Base-by-base conservation (phyloP, 768 basidiomycete species). In the Panaeolus cyanescens region DNA sequence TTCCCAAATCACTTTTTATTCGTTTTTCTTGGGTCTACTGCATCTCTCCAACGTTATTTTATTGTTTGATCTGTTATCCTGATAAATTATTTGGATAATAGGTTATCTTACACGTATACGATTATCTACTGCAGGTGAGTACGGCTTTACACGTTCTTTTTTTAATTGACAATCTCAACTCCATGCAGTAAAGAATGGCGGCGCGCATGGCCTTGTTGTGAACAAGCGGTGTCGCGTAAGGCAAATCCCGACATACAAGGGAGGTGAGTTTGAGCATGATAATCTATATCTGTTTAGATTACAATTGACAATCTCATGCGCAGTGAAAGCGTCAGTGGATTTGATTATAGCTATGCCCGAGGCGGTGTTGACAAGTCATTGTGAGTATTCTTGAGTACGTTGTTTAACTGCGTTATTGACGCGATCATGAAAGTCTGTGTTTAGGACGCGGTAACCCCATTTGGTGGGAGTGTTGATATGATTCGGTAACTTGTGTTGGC, bases 371-470 rank as follows among this genome's bases (percentile, higher is more conserved):
- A 25, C 25, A 25, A 45, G 25, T 50, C 45, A 50, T 10, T 5
- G 45, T 50, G 45, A 50, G 45, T 50, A 28, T 9, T 4, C 5
- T 40, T 40, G 39, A 5, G 39, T 28, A 50, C n/a, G 4, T 42
- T 42, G 19, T 17, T 42, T 42, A 20, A 42, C 39, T 42, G 39
- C 39, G 40, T 22, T 42, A 13, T 50, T 50, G 45, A 50, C 45
- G 22, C 45, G 45, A 50, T 50, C 45, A 28, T 50, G 45, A 50
- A 50, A 50, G 45, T 50, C 45, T 50, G 45, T 50, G 45, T 50
- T 39, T 7, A 39, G 2, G 25, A 28, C 45, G 15, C 45, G 22
- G 45, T 50, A 50, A 50, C 45, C 30, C 45, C 45, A 50, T 50
- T 50, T 50, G 45, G 45, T 12, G 39, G 19, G n/a, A 42, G 12